Conservation (phyloP, 2,329 filamentous ascomycete genomes). For the Talaromyces sp. region DNA sequence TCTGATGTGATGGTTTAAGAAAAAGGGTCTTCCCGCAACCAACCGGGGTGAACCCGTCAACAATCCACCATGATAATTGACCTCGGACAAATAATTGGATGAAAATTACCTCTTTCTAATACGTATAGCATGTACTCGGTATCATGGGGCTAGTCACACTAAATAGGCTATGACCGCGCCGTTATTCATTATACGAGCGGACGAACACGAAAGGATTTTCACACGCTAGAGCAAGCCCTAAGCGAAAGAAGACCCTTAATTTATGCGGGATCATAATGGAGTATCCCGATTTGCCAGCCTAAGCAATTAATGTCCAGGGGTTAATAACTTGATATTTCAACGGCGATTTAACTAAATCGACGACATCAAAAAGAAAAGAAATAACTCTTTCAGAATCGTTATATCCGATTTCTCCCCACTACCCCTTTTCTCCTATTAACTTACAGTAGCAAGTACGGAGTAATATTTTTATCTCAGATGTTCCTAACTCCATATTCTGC, state of each 20-base stretch:
- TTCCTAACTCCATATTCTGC: neutral
- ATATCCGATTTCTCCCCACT: too few species aligned
- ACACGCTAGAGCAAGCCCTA: neutral
- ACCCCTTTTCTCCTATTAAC: too few species aligned
- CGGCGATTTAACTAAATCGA: neutral
- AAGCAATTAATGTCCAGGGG: neutral
- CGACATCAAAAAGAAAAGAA: neutral
- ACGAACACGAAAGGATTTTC: neutral
- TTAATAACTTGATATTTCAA: neutral
- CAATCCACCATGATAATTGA: neutral
- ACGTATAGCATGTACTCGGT: neutral
- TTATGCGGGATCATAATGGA: neutral
- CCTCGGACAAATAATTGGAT: neutral
- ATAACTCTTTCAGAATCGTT: too few species aligned
- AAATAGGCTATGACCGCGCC: neutral
- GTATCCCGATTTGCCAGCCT: neutral
- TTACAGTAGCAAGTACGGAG: too few species aligned
- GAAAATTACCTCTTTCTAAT: neutral
- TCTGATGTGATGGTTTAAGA: too few species aligned
- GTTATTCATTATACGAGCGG: neutral
- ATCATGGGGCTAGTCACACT: neutral
- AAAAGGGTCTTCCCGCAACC: too few species aligned
- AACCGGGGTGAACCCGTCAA: too few species aligned
- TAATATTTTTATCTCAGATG: too few species aligned
- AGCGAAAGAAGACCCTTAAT: neutral